Evolutionary conservation across 176 grass and related monocot species (phyloP), one percentile per base, ranked within the genome.

Genomic region (Tuctoria greenei): DNA sequence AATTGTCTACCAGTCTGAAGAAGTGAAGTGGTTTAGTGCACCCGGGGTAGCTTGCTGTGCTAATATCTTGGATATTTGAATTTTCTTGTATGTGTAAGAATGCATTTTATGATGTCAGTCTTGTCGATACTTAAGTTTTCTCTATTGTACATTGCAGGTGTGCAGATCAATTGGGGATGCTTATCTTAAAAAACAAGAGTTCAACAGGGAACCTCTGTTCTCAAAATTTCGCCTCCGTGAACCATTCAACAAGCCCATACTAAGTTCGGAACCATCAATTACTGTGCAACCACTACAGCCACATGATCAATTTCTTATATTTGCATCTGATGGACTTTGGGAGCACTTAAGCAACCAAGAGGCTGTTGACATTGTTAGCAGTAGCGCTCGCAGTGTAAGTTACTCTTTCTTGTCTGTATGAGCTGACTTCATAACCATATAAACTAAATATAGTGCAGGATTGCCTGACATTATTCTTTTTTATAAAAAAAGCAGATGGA

Each of bases 311-410:
- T 91, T 97, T 82, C 59, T 97, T 49, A 93, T 97, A 82, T 97
- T 93, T 90, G 93, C 93, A 25, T 93, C 93, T 69, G 93, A 97
- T 83, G 93, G 93, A 65, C 88, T 97, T 59, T 97, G 93, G 93
- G 93, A 97, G 73, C 93, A 97, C 60, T 85, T 97, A 72, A 93
- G 77, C 46, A 97, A 97, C 71, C 93, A 97, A 77, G 88, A 93
- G 54, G 93, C 93, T 67, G 90, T 97, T 82, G 93, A 97, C 72
- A 97, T 97, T 86, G 90, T 97, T 79, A 81, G 85, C 11, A 89
- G 38, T 42, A 73, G 47, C 44, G 80, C 88, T 67, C 85, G 59
- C 18, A 97, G 54, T 85, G 93, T 93, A 84, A 85, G 90, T 67
- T 83, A 45, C 35, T 58, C 40, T 35, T 20, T 62, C 51, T 46